Conservation (phyloP, 805 yeast species). For the Candida gorgasii region DNA sequence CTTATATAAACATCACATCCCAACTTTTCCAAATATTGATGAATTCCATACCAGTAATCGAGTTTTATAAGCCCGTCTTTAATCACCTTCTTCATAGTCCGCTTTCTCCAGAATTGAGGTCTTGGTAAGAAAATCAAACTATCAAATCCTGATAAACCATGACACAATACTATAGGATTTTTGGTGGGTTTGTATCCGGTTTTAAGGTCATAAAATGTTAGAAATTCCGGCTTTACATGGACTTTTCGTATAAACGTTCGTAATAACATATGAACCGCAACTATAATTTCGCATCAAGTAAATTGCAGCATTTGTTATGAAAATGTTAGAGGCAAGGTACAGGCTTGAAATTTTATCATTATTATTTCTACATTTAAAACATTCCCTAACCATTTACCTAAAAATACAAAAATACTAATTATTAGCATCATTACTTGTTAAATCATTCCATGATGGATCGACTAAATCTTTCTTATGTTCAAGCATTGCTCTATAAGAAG, state of each 20-base stretch:
- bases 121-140: constrained; percentile 27
- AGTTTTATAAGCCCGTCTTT: constrained; percentile 40
- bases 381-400: not conserved
- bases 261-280: too few species aligned
- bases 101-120: constrained; percentile 13
- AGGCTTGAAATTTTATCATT: too few species aligned
- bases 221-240: not conserved
- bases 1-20: constrained; percentile 75
- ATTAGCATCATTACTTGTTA: constrained; percentile 7
- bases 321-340: too few species aligned
- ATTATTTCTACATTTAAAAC: not conserved
- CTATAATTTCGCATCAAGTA: not conserved
- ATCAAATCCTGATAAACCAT: constrained; percentile 86
- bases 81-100: constrained; percentile 12
- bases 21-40: constrained; percentile 53
- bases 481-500: constrained; percentile 79
- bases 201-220: not conserved
- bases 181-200: constrained; percentile 56
- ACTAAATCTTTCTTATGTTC: constrained; percentile 66
- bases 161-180: constrained; percentile 78
- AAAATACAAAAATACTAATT: constrained; percentile 2
- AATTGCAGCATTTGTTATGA: constrained; percentile 1
- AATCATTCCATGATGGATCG: constrained; percentile 67
- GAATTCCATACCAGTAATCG: constrained; percentile 84
- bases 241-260: not conserved